These are phyloP conservation scores for Diaporthe capsici DNA, from an alignment of 2,329 filamentous ascomycete species.

Conservation along the genomic window DNA sequence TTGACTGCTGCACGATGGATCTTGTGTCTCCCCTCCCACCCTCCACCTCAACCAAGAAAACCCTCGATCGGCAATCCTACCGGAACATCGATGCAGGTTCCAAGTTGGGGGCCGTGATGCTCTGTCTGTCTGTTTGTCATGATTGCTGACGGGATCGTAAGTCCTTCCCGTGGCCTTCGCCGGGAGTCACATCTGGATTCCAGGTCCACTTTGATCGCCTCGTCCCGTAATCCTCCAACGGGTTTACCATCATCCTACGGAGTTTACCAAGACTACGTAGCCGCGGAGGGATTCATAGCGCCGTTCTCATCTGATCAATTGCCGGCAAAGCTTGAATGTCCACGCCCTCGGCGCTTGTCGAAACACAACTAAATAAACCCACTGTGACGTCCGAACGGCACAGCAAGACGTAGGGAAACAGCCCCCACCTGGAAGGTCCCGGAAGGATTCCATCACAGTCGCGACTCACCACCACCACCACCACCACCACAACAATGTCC, in stretches of 20 bases:
- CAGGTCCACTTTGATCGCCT: slow-evolving; percentile 17
- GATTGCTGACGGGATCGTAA: neutral
- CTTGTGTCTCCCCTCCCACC: neutral
- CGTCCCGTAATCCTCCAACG: slow-evolving; percentile 7
- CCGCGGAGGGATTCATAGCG: slow-evolving; percentile 5
- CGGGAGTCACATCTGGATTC: slow-evolving; percentile 32
- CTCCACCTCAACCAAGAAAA: neutral
- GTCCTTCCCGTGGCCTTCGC: neutral
- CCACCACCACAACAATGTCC: slow-evolving; percentile 38
- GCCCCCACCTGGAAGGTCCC: slow-evolving; percentile 2
- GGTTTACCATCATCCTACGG: neutral
- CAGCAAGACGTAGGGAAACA: neutral
- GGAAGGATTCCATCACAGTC: slow-evolving; percentile 16
- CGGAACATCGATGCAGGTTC: slow-evolving; percentile 1
- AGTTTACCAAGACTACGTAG: neutral
- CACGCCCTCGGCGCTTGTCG: slow-evolving; percentile 2
- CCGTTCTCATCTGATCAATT: slow-evolving; percentile 1
- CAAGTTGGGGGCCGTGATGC: slow-evolving; percentile 14
- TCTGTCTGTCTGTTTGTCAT: neutral
- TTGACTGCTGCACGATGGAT: slow-evolving; percentile 24
- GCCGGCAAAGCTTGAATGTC: slow-evolving; percentile 25
- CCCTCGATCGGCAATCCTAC: slow-evolving; percentile 19
- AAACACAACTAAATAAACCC: neutral
- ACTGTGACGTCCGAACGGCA: neutral
- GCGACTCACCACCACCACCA: neutral